phyloP scores from a whole-genome alignment of 345 rosid genomes.

The Turritis glabra region DNA sequence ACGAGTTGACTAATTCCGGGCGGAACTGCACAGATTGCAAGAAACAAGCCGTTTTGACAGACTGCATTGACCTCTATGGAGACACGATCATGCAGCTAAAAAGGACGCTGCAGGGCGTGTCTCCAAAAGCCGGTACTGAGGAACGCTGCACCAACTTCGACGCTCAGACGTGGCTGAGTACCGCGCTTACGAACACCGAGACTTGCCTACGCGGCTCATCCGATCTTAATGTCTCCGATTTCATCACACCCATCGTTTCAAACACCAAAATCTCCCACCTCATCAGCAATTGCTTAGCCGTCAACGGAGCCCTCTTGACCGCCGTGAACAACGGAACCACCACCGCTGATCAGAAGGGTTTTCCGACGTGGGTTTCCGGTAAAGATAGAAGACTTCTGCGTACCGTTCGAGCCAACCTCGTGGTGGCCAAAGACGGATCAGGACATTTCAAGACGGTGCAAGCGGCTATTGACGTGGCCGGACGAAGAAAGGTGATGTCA shows the following conservation, averaged over 20 bases:
- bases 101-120: constrained; percentile 50
- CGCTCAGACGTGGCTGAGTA: constrained; percentile 89
- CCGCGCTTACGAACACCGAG: constrained; percentile 71
- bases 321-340: constrained; percentile 12
- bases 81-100: constrained; percentile 62
- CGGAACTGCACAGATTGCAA: constrained; percentile 31
- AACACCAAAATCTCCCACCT: constrained; percentile 49
- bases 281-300: constrained; percentile 64
- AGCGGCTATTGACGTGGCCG: constrained; percentile 64
- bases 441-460: constrained; percentile 58
- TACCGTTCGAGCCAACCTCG: constrained; percentile 42
- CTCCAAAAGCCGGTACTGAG: background rate
- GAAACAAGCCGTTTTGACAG: constrained; percentile 55
- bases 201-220: constrained; percentile 63
- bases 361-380: constrained; percentile 51
- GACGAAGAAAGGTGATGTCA: constrained; percentile 48
- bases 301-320: constrained; percentile 49
- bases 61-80: constrained; percentile 63
- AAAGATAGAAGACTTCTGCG: constrained; percentile 40
- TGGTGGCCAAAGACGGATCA: constrained; percentile 69
- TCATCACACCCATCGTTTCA: constrained; percentile 47
- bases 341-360: constrained; percentile 24
- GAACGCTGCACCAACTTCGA: constrained; percentile 54
- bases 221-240: constrained; percentile 64
- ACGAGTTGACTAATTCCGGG: constrained; percentile 34